These are phyloP conservation scores for Penicillium pulvis DNA, from an alignment of 495 filamentous ascomycete species.

Conservation along the genomic window DNA sequence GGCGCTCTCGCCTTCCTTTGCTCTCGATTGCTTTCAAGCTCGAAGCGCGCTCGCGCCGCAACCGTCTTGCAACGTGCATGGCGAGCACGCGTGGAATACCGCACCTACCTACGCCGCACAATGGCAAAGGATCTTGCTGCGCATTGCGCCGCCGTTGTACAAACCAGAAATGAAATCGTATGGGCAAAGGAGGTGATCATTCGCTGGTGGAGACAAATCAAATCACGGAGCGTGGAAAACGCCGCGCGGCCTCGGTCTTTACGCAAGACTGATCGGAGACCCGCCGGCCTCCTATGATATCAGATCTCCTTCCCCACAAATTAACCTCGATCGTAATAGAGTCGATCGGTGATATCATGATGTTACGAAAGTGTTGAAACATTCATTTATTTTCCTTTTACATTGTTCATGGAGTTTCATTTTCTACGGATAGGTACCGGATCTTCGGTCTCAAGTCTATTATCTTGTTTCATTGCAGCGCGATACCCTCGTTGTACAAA, in stretches of 20 bases:
- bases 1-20: conserved; percentile 63
- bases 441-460: not conserved
- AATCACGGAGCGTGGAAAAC: conserved; percentile 16
- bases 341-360: not conserved
- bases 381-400: conserved; percentile 1
- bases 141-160: conserved; percentile 49
- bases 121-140: conserved; percentile 47
- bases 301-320: not conserved
- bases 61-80: conserved; percentile 47
- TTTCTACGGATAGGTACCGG: not conserved
- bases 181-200: conserved; percentile 56
- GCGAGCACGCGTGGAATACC: conserved; percentile 34
- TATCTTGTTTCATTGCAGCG: not conserved
- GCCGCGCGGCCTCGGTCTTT: not conserved
- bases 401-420: not conserved
- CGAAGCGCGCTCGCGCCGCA: conserved; percentile 46
- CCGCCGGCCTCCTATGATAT: conserved; percentile 9
- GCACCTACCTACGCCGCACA: conserved; percentile 34
- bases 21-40: conserved; percentile 59
- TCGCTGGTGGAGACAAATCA: conserved; percentile 42
- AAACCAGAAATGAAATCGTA: conserved; percentile 41
- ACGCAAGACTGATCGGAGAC: conserved; percentile 4
- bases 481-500: not conserved
- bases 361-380: conserved; percentile 7
- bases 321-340: not conserved